Evolutionary conservation across 2,329 filamentous ascomycete species (phyloP), one percentile per base, ranked within the genome.

Genomic region (Microdochium bolleyi): DNA sequence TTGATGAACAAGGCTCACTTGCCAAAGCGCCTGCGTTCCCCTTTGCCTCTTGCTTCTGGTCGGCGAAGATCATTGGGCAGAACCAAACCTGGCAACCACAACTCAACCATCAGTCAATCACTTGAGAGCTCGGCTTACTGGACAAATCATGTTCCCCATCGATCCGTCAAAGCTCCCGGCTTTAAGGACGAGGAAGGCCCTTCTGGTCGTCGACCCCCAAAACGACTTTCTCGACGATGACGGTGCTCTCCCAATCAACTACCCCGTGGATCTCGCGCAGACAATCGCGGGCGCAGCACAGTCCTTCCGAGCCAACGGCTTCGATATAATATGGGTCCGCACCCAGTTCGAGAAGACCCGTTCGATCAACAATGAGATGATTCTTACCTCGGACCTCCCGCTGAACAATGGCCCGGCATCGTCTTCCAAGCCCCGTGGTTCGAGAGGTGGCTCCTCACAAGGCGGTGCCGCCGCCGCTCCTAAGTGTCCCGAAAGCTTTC

Each of bases 191-290:
- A 77, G 83, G 51, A 82, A 80, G 70, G 92, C 89, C 1, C 76
- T 99, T 46, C 74, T 97, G 21, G 73, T 95, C 19, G 78, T 96
- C 57, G 92, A 96, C 62, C 81, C 95, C 34, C 94, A 97, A 64
- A 90, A 95, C 61, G 92, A 96, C 67, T 96, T 97, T 62, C 72
- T 95, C 54, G 77, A 82, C 7, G 71, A 80, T 1, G 77, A 82
- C 50, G 87, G 88, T 52, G 80, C 83, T 24, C 70, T 96, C 21
- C 79, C 83, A 13, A 81, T 92, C 50, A 73, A 73, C 34, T 77
- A 82, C 46, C 82, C 84, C 2, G 69, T 78, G 3, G 80, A 82
- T 10, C 89, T 92, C 56, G 67, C 94, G 48, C 76, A 85, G 38
- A 82, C 81, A 25, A 80, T 91, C 44, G 72, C 83, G 21, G 70